Evolutionary conservation across 2,329 filamentous ascomycete genomes (phyloP), one percentile per base, ranked within the genome.

Genomic region (Allantophomopsis lycopodina): DNA sequence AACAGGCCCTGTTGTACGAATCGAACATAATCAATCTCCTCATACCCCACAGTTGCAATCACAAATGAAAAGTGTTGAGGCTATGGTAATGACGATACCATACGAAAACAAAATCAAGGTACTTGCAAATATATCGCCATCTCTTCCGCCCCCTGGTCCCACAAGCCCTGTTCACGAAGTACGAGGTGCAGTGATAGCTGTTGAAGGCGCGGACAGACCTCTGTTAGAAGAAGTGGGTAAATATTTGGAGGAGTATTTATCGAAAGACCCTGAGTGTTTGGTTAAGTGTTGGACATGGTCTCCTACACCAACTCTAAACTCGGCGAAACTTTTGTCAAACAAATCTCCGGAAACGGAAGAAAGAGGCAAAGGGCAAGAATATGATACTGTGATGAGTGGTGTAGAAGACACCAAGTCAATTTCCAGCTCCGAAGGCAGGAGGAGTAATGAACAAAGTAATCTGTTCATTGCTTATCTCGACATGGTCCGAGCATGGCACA

Each of bases 141-240:
- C 83, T 0, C 64, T 84, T 12, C 60, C 62, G 5, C 49, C 61
- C 13, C 52, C 61, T 1, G 51, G 55, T 5, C 55, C 58, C 34
- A 39, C 50, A 30, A 48, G 56, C 50, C 41, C 59, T 39, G 39
- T 51, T 17, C 55, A 59, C 43, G 60, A 65, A 48, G 63, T 65
- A 6, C 73, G 87, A n/a, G 88, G 89, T 0, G 74, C 83, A 0
- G 72, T 95, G 31, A 79, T 96, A 45, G 81, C 84, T 1, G 64
- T 96, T 20, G 89, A 96, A 58, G 88, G 88, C 1, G 69, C 80
- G 14, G 72, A 79, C 42, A 46, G 55, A 6, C 51, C 52, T n/a
- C 48, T 72, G 16, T 53, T 73, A 8, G 57, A 63, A 2, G 66
- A 71, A 8, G 73, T 83, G 4, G 77, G 84, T 3, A 62, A 68